Evolutionary conservation across 140 eudicot genomes (phyloP).

Genomic region (Ambrosia hybrid): DNA sequence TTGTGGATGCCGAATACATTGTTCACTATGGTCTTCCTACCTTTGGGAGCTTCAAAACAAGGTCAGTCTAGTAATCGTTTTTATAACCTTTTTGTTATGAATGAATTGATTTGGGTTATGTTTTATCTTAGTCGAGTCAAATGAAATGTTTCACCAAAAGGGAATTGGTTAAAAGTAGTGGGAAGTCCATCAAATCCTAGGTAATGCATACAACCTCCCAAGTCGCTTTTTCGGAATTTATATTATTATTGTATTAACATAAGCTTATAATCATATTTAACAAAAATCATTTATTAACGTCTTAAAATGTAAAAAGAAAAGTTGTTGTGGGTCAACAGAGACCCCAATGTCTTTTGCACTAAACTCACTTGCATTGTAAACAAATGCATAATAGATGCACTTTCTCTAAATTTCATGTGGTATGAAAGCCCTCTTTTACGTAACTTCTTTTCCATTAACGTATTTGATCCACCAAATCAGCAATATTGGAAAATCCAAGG

Average conservation of each 20-base stretch:
- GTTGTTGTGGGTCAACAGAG: neutral
- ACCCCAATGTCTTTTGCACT: neutral
- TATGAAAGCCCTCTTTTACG: too few relatives aligned
- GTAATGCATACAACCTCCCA: neutral
- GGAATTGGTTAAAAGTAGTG: neutral
- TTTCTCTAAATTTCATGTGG: too few relatives aligned
- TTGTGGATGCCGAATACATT: slow-evolving; percentile 89
- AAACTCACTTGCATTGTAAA: neutral
- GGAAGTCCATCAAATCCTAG: neutral
- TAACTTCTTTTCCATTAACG: too few relatives aligned
- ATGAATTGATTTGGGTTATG: neutral
- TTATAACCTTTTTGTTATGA: slow-evolving; percentile 7
- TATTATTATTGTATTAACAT: neutral
- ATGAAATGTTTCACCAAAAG: neutral
- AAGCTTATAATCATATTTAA: neutral
- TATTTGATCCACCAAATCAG: too few relatives aligned
- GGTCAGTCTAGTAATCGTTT: slow-evolving; percentile 34
- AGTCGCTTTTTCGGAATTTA: neutral
- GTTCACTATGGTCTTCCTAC: slow-evolving; percentile 88
- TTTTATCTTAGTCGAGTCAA: neutral
- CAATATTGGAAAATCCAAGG: too few relatives aligned
- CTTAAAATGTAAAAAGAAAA: neutral
- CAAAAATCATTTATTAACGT: neutral
- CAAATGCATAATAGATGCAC: too few relatives aligned
- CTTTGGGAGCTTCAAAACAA: slow-evolving; percentile 57